These are phyloP conservation scores for Dactylellina sp. DNA, from an alignment of 2,329 filamentous ascomycete genomes.

Conservation along the genomic window DNA sequence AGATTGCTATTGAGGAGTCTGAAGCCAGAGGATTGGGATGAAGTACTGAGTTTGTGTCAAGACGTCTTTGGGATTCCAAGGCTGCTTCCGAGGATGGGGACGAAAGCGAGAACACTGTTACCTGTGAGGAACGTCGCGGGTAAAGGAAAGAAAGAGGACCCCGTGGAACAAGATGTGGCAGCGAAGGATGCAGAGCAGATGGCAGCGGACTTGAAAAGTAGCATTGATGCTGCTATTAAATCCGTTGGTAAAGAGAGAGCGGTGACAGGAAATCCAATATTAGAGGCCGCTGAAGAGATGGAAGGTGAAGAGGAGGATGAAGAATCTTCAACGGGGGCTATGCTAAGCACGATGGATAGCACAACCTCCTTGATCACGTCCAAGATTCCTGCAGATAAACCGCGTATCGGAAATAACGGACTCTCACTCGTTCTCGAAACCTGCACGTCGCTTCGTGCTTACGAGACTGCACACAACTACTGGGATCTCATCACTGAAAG, in stretches of 20 bases:
- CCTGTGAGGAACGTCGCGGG: conserved; percentile 27
- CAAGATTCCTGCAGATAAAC: conserved; percentile 62
- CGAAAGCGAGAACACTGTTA: conserved; percentile 51
- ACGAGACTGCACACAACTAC: conserved; percentile 76
- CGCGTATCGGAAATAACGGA: conserved; percentile 68
- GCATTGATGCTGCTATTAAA: conserved; percentile 47
- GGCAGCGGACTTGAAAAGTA: conserved; percentile 61
- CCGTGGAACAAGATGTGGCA: conserved; percentile 16
- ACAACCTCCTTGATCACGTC: conserved; percentile 67
- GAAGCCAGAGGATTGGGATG: conserved; percentile 73
- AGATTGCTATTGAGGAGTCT: conserved; percentile 76
- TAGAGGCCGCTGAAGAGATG: conserved; percentile 45
- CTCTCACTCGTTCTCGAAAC: conserved; percentile 78
- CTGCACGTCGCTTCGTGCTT: conserved; percentile 72
- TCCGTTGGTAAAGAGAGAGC: conserved; percentile 29
- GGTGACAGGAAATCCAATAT: conserved; percentile 27
- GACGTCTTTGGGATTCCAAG: conserved; percentile 83
- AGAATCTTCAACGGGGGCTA: background rate
- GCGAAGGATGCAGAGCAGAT: conserved; percentile 42
- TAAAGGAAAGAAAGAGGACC: conserved; percentile 14
- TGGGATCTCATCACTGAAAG: conserved; percentile 78
- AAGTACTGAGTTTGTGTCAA: conserved; percentile 80
- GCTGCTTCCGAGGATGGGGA: conserved; percentile 62
- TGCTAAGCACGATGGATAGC: conserved; percentile 6
- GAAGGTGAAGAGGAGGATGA: conserved; percentile 44